phyloP scores from a whole-genome alignment of 1,284 basidiomycete species.

The Heterobasidion annosum region DNA sequence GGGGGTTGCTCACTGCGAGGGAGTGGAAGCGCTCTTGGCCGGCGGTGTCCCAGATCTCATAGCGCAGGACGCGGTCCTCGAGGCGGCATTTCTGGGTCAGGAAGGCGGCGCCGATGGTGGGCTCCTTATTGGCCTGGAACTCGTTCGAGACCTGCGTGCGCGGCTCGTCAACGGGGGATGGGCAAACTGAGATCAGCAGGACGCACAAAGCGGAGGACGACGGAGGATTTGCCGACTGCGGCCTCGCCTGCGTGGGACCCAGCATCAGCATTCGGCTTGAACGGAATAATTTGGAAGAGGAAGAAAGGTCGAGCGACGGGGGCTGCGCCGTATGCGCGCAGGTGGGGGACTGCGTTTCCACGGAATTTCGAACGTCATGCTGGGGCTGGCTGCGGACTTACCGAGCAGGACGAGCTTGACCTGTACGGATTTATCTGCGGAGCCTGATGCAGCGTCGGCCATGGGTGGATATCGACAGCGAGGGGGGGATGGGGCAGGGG shows the following conservation, averaged over 20 bases:
- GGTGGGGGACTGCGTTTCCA: not conserved
- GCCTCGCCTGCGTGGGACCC: conserved; percentile 71
- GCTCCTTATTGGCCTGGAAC: conserved; percentile 95
- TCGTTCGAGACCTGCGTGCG: conserved; percentile 74
- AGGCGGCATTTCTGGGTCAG: conserved; percentile 87
- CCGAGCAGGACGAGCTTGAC: conserved; percentile 86
- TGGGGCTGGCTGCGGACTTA: conserved; percentile 17
- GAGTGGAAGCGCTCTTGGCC: conserved; percentile 95
- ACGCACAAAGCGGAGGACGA: conserved; percentile 94
- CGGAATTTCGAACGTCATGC: not conserved
- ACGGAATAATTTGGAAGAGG: not conserved
- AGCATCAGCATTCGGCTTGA: conserved; percentile 8
- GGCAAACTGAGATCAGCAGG: not conserved
- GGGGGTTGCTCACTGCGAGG: conserved; percentile 56
- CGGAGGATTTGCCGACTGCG: conserved; percentile 98
- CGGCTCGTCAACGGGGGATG: conserved; percentile 1
- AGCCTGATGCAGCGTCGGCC: conserved; percentile 63
- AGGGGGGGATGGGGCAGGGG: conserved; percentile 10
- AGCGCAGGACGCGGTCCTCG: conserved; percentile 86
- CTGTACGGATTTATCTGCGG: conserved; percentile 78
- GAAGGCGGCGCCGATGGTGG: conserved; percentile 96
- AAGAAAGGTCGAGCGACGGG: not conserved
- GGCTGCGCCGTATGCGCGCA: not conserved
- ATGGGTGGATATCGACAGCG: conserved; percentile 30
- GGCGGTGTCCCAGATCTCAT: conserved; percentile 96